phyloP scores from a whole-genome alignment of 2,329 filamentous ascomycete genomes.

The Elsinoe australis region DNA sequence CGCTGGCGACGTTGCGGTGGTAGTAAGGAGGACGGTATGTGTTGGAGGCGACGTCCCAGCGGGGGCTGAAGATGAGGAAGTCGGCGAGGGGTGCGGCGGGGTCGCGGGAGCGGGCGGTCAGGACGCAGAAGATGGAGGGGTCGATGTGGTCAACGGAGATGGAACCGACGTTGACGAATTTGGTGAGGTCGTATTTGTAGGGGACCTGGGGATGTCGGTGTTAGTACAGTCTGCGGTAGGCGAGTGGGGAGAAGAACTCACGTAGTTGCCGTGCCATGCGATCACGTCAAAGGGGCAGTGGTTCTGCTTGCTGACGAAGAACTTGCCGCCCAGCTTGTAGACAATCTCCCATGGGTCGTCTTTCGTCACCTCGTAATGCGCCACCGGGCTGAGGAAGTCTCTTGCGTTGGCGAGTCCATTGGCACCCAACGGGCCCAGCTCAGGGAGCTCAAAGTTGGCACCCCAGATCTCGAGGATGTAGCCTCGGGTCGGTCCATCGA shows the following conservation, averaged over 20 bases:
- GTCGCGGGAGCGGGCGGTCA: slow-evolving; percentile 34
- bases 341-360: slow-evolving; percentile 32
- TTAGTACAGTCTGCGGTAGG: slow-evolving; percentile 3
- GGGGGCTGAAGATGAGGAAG: slow-evolving; percentile 34
- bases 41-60: slow-evolving; percentile 35
- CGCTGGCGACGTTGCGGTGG: slow-evolving; percentile 34
- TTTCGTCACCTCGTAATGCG: slow-evolving; percentile 32
- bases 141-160: slow-evolving; percentile 36
- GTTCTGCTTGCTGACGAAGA: slow-evolving; percentile 31
- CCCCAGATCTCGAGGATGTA: slow-evolving; percentile 38
- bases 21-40: slow-evolving; percentile 35
- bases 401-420: slow-evolving; percentile 35
- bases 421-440: slow-evolving; percentile 34
- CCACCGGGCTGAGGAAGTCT: slow-evolving; percentile 34
- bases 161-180: slow-evolving; percentile 36
- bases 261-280: slow-evolving; percentile 36
- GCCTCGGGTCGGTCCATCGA: slow-evolving; percentile 34
- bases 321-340: slow-evolving; percentile 33
- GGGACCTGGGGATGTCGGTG: slow-evolving; percentile 23
- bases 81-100: slow-evolving; percentile 32
- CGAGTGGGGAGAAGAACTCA: slow-evolving; percentile 32
- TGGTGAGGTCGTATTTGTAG: slow-evolving; percentile 46
- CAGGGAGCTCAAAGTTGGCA: slow-evolving; percentile 35
- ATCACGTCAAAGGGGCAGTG: slow-evolving; percentile 40
- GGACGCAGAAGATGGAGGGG: slow-evolving; percentile 33